These are phyloP conservation scores for Hordeum marinum DNA, from an alignment of 176 grass and related monocot genomes.

Conservation along the genomic window DNA sequence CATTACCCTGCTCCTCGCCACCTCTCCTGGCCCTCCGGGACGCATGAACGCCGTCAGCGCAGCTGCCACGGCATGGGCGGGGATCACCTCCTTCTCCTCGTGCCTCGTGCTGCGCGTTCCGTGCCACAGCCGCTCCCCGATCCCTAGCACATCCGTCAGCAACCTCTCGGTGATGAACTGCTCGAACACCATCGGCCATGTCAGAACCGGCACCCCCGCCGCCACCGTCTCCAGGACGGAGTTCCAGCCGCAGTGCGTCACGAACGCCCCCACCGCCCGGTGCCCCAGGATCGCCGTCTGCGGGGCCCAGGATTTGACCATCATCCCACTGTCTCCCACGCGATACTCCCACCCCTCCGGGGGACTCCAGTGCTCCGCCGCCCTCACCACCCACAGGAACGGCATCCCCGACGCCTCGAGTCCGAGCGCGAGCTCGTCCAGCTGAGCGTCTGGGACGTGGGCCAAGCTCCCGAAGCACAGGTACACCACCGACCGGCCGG, in stretches of 20 bases:
- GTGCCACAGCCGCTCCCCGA: constrained; percentile 3
- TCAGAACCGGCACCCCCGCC: constrained; percentile 38
- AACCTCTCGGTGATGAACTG: constrained; percentile 38
- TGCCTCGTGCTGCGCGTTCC: too few species aligned
- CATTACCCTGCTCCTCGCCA: too few species aligned
- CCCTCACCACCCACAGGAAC: not conserved
- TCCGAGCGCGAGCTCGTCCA: not conserved
- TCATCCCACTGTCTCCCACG: not conserved
- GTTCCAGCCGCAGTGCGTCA: constrained; percentile 62
- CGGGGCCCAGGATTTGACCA: not conserved
- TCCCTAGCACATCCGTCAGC: not conserved
- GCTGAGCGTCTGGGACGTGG: not conserved
- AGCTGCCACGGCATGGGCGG: too few species aligned
- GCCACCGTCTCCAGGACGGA: constrained; percentile 12
- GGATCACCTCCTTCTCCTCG: too few species aligned
- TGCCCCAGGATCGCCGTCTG: constrained; percentile 7
- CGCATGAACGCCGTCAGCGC: too few species aligned
- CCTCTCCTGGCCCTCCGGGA: too few species aligned
- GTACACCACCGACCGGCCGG: not conserved
- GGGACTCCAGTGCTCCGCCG: not conserved
- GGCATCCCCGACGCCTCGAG: not conserved
- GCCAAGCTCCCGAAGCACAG: too few species aligned
- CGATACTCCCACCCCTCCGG: not conserved
- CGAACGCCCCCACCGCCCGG: constrained; percentile 19
- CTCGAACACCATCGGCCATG: constrained; percentile 32